Base-by-base conservation (phyloP, 2,329 filamentous ascomycete genomes). In the Pseudogymnoascus sp. region DNA sequence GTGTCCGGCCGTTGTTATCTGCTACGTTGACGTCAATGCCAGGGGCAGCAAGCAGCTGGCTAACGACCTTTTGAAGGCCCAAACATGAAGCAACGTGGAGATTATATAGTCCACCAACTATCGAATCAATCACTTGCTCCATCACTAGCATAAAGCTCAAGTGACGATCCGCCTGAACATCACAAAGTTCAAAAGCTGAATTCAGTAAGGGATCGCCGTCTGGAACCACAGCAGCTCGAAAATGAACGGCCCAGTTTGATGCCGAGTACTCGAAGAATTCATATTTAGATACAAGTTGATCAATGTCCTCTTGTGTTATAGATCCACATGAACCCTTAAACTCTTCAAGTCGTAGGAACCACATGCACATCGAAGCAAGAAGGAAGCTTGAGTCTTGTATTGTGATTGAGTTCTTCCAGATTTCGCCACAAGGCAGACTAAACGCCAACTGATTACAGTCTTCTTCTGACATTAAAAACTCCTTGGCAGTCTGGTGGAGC, bases 401-500 rank as follows among this genome's bases (percentile, higher is more conserved):
- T 29, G 61, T n/a, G 26, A 62, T 4, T 37, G 61, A 62, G 60
- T 47, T 21, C 39, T 47, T 62, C 61, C 61, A 62, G 8, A 10
- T 60, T 36, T 41, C 37, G 36, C 17, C 31, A 61, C 9, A 37
- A n/a, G 29, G n/a, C 17, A 47, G 24, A 15, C 15, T 1, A 3
- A 9, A 33, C 2, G 8, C 1, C 5, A 3, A 11, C 29, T 0
- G 47, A 11, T 54, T 17, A 1, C 0, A 7, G n/a, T 54, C 26
- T 17, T 33, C 47, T 8, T 33, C 13, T 24, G 58, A 31, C 44
- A 62, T 41, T 35, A 77, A 61, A 62, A 76, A 76, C 44, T 75
- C 74, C 60, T 67, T 74, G 0, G 73, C 75, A 1, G 74, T 77
- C 63, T 77, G 73, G 35, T 77, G 74, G 33, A 77, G 64, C 5